These are phyloP conservation scores for Fagus crenata DNA, from an alignment of 306 rosid species.

Conservation along the genomic window DNA sequence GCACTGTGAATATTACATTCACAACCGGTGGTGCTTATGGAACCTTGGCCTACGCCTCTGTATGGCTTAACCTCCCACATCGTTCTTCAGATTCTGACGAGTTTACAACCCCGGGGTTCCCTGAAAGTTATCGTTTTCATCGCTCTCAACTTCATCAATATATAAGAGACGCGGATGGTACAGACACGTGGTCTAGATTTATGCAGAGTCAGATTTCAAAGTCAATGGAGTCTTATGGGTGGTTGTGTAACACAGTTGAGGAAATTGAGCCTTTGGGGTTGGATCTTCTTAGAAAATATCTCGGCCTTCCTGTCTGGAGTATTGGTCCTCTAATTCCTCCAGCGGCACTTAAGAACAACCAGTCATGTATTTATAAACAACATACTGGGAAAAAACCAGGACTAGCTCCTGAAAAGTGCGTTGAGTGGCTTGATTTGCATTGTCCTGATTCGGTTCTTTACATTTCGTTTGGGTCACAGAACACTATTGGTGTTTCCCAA, in stretches of 20 bases:
- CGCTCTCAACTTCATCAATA: slow-evolving; percentile 48
- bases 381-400: slow-evolving; percentile 52
- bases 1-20: slow-evolving; percentile 44
- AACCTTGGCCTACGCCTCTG: slow-evolving; percentile 53
- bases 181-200: slow-evolving; percentile 53
- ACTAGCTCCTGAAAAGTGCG: slow-evolving; percentile 44
- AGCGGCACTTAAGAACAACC: background rate
- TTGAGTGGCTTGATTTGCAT: slow-evolving; percentile 53
- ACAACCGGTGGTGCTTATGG: slow-evolving; percentile 76
- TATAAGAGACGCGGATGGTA: slow-evolving; percentile 55
- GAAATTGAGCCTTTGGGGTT: slow-evolving; percentile 63
- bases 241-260: slow-evolving; percentile 69
- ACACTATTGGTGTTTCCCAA: slow-evolving; percentile 54
- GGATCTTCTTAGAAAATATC: slow-evolving; percentile 43
- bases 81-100: slow-evolving; percentile 40
- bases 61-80: slow-evolving; percentile 70
- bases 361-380: slow-evolving; percentile 21
- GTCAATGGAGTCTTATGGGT: slow-evolving; percentile 48
- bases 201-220: slow-evolving; percentile 38
- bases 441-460: slow-evolving; percentile 53
- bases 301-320: slow-evolving; percentile 42
- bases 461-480: slow-evolving; percentile 84
- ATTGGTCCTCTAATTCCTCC: slow-evolving; percentile 60
- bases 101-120: slow-evolving; percentile 63
- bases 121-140: slow-evolving; percentile 44